Evolutionary conservation across 192 early-diverging fungal genomes (phyloP).

Genomic region (Thoreauomyces humboldtii): DNA sequence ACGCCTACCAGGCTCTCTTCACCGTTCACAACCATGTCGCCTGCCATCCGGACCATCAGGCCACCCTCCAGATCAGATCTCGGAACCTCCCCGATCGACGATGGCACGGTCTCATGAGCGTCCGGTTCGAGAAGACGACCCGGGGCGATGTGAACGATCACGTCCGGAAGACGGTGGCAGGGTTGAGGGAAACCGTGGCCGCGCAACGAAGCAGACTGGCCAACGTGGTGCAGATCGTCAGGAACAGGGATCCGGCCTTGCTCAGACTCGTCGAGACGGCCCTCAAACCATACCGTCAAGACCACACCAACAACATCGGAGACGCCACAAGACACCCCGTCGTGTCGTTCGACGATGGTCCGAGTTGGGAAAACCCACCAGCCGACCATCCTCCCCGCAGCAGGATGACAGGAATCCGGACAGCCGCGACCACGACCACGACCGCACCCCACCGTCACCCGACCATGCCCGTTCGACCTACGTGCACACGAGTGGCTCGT

Average conservation of each 20-base stretch:
- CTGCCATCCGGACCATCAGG: constrained; percentile 7
- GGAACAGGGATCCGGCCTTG: background rate
- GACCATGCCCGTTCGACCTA: no score
- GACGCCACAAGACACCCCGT: no score
- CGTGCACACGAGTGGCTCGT: no score
- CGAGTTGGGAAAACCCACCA: no score
- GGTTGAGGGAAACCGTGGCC: background rate
- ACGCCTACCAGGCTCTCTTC: constrained; percentile 26
- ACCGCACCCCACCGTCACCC: no score
- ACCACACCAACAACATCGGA: no score
- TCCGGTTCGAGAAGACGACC: constrained; percentile 21
- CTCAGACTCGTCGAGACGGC: background rate
- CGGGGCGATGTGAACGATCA: constrained; percentile 21
- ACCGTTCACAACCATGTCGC: background rate
- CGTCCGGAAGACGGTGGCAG: constrained; percentile 17
- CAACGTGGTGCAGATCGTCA: background rate
- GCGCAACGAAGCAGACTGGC: background rate
- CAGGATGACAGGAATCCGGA: no score
- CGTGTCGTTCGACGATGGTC: no score
- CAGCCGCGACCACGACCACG: no score
- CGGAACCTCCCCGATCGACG: background rate
- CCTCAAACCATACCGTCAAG: no score
- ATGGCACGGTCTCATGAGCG: constrained; percentile 11
- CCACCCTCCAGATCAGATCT: background rate
- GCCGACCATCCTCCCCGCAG: no score